Evolutionary conservation across 1,139 yeast species (phyloP).

Genomic region (Candida sp.): DNA sequence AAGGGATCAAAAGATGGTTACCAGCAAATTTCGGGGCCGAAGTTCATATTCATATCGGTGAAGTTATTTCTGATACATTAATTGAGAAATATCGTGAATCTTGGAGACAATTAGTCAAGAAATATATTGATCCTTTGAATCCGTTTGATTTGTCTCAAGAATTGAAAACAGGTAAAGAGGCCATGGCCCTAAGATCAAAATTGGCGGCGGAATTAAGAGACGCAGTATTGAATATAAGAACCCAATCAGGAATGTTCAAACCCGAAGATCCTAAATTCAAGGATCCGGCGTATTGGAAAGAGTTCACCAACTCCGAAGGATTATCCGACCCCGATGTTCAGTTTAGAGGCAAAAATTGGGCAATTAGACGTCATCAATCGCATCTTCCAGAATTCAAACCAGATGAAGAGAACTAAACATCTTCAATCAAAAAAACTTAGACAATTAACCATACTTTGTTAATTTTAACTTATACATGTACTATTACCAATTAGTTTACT

Average conservation of each 20-base stretch:
- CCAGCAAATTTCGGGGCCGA: constrained; percentile 70
- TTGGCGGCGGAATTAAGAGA: constrained; percentile 69
- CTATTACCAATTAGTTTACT: too few relatives aligned
- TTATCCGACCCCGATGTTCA: constrained; percentile 61
- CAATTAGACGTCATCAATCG: constrained; percentile 63
- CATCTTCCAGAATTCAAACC: constrained; percentile 43
- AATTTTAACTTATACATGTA: too few relatives aligned
- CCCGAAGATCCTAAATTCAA: constrained; percentile 60
- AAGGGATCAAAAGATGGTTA: constrained; percentile 51
- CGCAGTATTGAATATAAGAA: constrained; percentile 59
- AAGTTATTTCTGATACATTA: constrained; percentile 59
- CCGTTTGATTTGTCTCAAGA: constrained; percentile 62
- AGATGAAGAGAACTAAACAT: constrained; percentile 5
- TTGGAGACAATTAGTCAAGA: constrained; percentile 64
- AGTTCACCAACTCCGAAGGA: constrained; percentile 63
- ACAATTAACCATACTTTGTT: too few relatives aligned
- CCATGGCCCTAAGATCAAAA: constrained; percentile 59
- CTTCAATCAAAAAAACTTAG: too few relatives aligned
- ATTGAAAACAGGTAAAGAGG: constrained; percentile 61
- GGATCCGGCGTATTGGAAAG: constrained; percentile 70
- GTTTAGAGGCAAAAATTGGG: constrained; percentile 79
- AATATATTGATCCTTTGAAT: constrained; percentile 44
- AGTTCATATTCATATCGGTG: constrained; percentile 69
- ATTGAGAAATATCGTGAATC: constrained; percentile 58
- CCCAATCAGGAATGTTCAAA: constrained; percentile 46